Base-by-base conservation (phyloP, 768 basidiomycete genomes). In the Auriscalpium vulgare region DNA sequence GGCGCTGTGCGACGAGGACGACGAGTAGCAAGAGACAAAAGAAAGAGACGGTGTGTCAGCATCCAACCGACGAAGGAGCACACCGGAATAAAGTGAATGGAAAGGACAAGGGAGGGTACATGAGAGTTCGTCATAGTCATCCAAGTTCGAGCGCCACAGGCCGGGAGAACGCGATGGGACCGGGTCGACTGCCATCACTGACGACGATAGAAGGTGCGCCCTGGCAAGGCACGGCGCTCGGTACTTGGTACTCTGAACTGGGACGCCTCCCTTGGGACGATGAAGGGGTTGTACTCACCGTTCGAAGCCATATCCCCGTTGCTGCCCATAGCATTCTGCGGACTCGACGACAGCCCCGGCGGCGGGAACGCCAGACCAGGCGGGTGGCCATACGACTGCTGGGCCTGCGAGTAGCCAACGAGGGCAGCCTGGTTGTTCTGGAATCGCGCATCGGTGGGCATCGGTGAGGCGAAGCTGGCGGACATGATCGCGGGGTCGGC, bases 401-500 rank as follows among this genome's bases (percentile, higher is more conserved):
- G 59, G 50, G 36, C 53, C 6, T 43, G 59, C 23, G 53, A 60
- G 40, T 61, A 65, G 17, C 47, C 55, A 3, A 65, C 65, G 43
- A 56, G 34, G 6, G 43, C 40, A 10, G 59, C 59, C 5, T 53
- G 56, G 48, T 16, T 48, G 43, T 46, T 58, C 6, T 37, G 46
- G 54, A 59, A 67, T 44, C 58, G 63, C 54, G 51, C 57, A 14
- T 67, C 64, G 14, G 53, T 14, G 7, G 61, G 52, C 43, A 75
- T 61, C 5, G 69, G 71, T 11, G 80, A 71, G 4, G 78, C 74
- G 66, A 88, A 78, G 58, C 82, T 78, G 19, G 85, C 85, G 37
- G 87, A 84, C 85, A 90, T 88, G 49, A 90, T 88, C 11, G 87
- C 87, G 47, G 87, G 87, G 63, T 90, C 88, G 58, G 74, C 77